Conservation (phyloP, 495 filamentous ascomycete genomes). For the Penicillium silybi region DNA sequence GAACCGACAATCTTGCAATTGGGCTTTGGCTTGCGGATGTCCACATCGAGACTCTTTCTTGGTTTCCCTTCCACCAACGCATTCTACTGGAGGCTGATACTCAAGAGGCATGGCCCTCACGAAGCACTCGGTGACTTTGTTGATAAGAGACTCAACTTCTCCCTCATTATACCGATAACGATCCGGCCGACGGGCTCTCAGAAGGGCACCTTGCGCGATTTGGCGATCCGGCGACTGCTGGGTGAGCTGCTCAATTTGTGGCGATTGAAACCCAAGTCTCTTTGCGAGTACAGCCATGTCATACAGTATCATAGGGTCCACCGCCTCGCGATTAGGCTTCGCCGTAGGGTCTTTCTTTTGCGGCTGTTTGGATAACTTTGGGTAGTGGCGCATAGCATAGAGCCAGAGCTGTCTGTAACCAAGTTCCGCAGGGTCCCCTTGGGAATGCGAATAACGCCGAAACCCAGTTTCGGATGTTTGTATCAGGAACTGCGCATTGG, state of each 20-base stretch:
- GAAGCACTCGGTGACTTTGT: conserved; percentile 20
- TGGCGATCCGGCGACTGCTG: conserved; percentile 29
- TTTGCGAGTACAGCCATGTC: conserved; percentile 26
- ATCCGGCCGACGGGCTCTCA: conserved; percentile 28
- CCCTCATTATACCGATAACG: conserved; percentile 23
- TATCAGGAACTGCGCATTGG: conserved; percentile 10
- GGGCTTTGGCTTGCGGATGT: conserved; percentile 3
- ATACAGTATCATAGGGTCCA: conserved; percentile 22
- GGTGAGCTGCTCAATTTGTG: conserved; percentile 23
- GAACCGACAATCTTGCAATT: conserved; percentile 8
- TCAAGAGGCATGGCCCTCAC: conserved; percentile 9
- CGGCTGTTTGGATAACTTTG: conserved; percentile 11
- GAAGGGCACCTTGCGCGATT: conserved; percentile 26
- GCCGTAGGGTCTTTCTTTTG: conserved; percentile 17
- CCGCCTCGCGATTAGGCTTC: conserved; percentile 14
- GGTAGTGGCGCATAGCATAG: conserved; percentile 26
- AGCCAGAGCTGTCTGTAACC: conserved; percentile 21
- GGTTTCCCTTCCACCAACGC: conserved; percentile 3
- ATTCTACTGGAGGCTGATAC: conserved; percentile 1
- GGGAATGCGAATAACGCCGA: conserved; percentile 4
- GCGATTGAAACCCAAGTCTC: conserved; percentile 29
- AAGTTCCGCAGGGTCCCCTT: conserved; percentile 10
- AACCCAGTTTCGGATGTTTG: conserved; percentile 19
- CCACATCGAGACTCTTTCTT: conserved; percentile 10
- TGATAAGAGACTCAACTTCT: conserved; percentile 20